Base-by-base conservation (phyloP, 169 alveolate species). In the Eimeria necatrix region DNA sequence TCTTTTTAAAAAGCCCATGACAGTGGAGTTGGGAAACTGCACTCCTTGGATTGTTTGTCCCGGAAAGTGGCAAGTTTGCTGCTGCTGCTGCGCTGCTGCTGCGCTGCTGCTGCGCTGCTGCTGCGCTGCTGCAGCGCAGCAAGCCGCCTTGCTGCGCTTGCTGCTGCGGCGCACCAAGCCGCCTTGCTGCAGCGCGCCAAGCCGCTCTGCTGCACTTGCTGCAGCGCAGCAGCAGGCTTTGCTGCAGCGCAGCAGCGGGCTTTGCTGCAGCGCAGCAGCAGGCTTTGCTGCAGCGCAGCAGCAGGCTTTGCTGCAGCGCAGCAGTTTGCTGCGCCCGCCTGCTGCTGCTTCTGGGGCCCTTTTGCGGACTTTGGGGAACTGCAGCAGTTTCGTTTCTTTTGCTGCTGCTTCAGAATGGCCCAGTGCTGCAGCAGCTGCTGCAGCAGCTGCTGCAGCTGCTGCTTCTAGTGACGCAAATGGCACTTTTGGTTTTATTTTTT, bases 1-100 rank as follows among this genome's bases (percentile, higher is more conserved):
- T 4, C 24, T 64, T 4, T 48, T 93, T 14, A 32, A 73, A 14
- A 93, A 93, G 61, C 80, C 68, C 10, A 83, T 81, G 78, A 83
- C 73, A 4, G 80, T 53, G n/a, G 96, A 93, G 52, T 83, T 84
- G 16, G 96, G 96, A 16, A 53, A 60, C 64, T 81, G 93, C 60
- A 93, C 93, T 2, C 96, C 96, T 16, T 93, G 96, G 96, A 84
- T 93, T 3, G 60, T 93, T 81, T 60, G 90, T 41, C 96, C 96
- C 4, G 93, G 94, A 26, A 86, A 93, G 22, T 93, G 96, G 96
- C 71, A 24, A 61, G 89, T 4, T 4, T 32, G n/a, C 78, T 8
- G 41, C 78, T 22, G 26, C 78, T 68, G 78, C 78, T 68, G 78
- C 78, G 78, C 78, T 68, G 78, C 78, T 68, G 78, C 78, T 68